Evolutionary conservation across 352 stramenopile species (phyloP), one percentile per base, ranked within the genome.

Genomic region (Saprolegnia diclina): DNA sequence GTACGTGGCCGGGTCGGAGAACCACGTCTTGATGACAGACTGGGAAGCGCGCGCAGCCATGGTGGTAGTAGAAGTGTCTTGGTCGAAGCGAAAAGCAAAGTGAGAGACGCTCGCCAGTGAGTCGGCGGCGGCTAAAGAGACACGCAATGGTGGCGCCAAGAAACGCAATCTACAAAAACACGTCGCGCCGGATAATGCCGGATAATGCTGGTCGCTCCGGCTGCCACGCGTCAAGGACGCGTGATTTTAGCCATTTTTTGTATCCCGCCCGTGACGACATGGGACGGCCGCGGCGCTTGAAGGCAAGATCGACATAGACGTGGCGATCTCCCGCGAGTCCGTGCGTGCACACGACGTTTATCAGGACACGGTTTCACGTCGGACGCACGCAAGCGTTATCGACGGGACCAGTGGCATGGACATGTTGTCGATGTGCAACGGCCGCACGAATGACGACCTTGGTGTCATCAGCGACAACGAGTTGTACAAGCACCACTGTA

Each of bases 121-220:
- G n/a, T n/a, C n/a, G n/a, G n/a, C n/a, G 7, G 52, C 16, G 7
- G 52, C 52, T 57, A 7, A 16, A 57, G 52, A 57, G 52, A 57
- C 52, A 57, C 52, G 52, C 52, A 16, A 52, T 52, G 9, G 52
- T 16, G 7, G 52, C 32, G 52, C 52, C 32, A 38, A 16, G 52
- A 57, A 57, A 57, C 52, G 52, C 52, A 16, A 16, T 16, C 7
- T 16, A 7, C 9, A 57, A 57, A 57, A 57, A 57, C 52, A 57
- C 16, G 52, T 16, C 7, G 16, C 52, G 7, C 52, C 52, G 52
- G 52, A 57, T 38, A 16, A 7, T 7, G 7, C 52, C 52, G 52
- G 52, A 57, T 57, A 45, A 45, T 14, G 38, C 7, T 14, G 38
- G 14, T 7, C 38, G 38, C 38, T 45, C 38, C 7, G 38, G 7